Base-by-base conservation (phyloP, 805 yeast genomes). In the Saccharomycopsis olivae region DNA sequence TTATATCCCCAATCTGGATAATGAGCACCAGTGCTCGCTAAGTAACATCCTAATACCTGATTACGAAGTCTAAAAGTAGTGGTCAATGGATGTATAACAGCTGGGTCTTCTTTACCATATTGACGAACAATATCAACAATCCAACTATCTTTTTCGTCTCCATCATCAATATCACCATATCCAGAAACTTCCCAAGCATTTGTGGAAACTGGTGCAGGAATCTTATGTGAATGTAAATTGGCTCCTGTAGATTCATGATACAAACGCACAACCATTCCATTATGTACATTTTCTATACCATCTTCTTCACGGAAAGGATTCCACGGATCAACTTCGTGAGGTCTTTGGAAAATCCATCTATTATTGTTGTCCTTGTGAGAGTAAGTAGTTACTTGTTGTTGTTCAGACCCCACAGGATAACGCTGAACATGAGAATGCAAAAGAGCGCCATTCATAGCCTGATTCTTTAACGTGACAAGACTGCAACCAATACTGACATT, bases 1-100 rank as follows among this genome's bases (percentile, higher is more conserved):
- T 85, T 73, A 71, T 88, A 92, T 14, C 97, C 98, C 98, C 98
- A 89, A 10, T 75, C 76, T n/a, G 98, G 98, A 54, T 87, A 76
- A 18, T 73, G 56, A 48, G 66, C 63, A 32, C 95, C 96, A 6
- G 92, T 71, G 10, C 88, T 83, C 49, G 88, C 83, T 54, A 89
- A 64, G 58, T 87, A 87, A 58, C 96, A 94, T 32, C 80, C 80
- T 52, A 86, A 57, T 5, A 57, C 72, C 47, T 66, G 67, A 58
- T 79, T 79, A 52, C 66, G 73, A 49, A 89, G 63, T 58, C 95
- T 72, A 62, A 89, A 75, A 14, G 85, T 75, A 1, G 95, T 71
- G 23, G 95, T 75, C 46, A 88, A 68, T n/a, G 96, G 92, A 60
- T 83, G 94, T 39, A 85, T 53, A 40, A 62, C 58, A 4, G 58